Evolutionary conservation across 2,329 filamentous ascomycete genomes (phyloP).

Genomic region (Paracoccidioides lutzii): DNA sequence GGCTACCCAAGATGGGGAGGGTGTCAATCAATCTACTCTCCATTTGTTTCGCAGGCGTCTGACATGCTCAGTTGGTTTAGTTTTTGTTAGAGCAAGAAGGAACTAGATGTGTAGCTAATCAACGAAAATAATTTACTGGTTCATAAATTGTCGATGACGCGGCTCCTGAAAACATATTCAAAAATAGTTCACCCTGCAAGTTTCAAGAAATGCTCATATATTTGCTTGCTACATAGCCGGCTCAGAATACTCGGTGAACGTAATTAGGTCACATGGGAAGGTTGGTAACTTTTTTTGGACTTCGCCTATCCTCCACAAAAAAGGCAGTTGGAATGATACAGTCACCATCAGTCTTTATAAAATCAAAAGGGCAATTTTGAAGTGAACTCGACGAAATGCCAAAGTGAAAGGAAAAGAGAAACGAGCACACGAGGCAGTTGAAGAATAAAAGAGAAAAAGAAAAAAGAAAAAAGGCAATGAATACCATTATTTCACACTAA

Average conservation of each 20-base stretch:
- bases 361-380: not conserved
- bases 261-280: too few species aligned
- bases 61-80: not conserved
- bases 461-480: conserved; percentile 1
- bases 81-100: not conserved
- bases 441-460: not conserved
- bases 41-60: too few species aligned
- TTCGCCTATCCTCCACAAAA: not conserved
- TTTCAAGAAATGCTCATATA: not conserved
- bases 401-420: not conserved
- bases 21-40: too few species aligned
- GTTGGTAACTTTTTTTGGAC: not conserved
- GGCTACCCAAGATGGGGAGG: too few species aligned
- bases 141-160: too few species aligned
- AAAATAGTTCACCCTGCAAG: not conserved
- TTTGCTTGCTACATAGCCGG: not conserved
- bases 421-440: not conserved
- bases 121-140: too few species aligned
- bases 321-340: not conserved
- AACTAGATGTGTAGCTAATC: not conserved
- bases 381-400: not conserved
- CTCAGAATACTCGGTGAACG: not conserved
- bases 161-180: not conserved
- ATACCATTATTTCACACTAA: not conserved
- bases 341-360: not conserved